Base-by-base conservation (phyloP, 2,329 filamentous ascomycete genomes). In the Xylaria sp. region DNA sequence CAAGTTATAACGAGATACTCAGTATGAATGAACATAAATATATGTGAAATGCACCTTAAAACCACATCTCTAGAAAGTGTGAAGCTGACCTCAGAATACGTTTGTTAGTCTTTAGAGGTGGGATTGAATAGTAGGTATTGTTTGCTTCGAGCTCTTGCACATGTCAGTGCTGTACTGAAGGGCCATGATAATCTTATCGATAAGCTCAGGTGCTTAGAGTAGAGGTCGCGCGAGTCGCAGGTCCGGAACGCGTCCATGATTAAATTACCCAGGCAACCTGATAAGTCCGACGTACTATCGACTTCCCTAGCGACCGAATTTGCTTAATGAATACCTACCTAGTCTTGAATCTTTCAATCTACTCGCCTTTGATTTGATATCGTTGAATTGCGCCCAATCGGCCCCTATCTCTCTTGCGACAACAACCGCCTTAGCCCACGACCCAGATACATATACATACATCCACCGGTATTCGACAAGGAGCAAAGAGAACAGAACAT, bases 141-240 rank as follows among this genome's bases (percentile, higher is more conserved):
- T 8, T 15, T 54, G 13, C 31, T 43, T 20, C 1, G 25, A 25
- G n/a, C 15, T 8, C 36, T 64, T 13, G 28, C 49, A n/a, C 15
- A 46, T 55, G 33, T 65, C 68, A 74, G 10, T 61, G 68, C 69
- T 72, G 72, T 64, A 36, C 6, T 7, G 15, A 46, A 18, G 41
- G n/a, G 41, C 13, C 13, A 18, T 18, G 12, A 43, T 60, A 62
- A 57, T 58, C 72, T 71, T 76, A 76, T 77, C 75, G 74, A 77
- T 77, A 77, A 76, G 70, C 62, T 9, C 7, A 64, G 28, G 28
- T 4, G 28, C 28, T 28, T 28, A 28, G 28, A 49, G 59, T 63
- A 23, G 58, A 64, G 74, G 65, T 70, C 73, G 73, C 72, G 72
- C 72, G 74, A 69, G 67, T 72, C 56, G 66, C 66, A 66, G 66